phyloP scores from a whole-genome alignment of 1,284 basidiomycete species.

The Marasmius tenuissimus region DNA sequence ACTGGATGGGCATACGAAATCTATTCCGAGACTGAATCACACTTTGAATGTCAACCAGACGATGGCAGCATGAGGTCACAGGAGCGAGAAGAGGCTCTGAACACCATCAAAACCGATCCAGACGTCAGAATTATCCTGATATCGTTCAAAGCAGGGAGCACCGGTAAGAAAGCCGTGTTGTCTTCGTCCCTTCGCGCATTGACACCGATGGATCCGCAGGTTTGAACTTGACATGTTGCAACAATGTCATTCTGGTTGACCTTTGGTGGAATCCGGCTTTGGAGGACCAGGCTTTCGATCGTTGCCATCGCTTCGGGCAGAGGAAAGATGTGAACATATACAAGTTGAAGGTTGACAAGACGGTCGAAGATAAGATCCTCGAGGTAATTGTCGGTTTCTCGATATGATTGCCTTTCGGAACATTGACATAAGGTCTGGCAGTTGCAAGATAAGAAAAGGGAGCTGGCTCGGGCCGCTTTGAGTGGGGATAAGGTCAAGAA shows the following conservation, averaged over 20 bases:
- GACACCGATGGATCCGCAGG: slow-evolving; percentile 40
- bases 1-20: neutral
- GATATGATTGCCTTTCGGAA: neutral
- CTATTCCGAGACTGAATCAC: no score
- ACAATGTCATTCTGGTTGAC: slow-evolving; percentile 91
- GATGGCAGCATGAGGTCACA: slow-evolving; percentile 84
- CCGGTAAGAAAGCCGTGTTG: slow-evolving; percentile 45
- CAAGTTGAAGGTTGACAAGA: slow-evolving; percentile 88
- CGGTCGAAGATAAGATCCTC: slow-evolving; percentile 90
- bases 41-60: slow-evolving; percentile 44
- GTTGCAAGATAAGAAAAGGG: slow-evolving; percentile 88
- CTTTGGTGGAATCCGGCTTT: slow-evolving; percentile 96
- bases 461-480: slow-evolving; percentile 81
- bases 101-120: slow-evolving; percentile 67
- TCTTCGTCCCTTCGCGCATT: no score
- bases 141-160: slow-evolving; percentile 95
- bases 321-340: slow-evolving; percentile 86
- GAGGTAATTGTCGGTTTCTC: slow-evolving; percentile 36
- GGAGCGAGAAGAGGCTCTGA: slow-evolving; percentile 74
- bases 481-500: slow-evolving; percentile 88
- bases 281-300: slow-evolving; percentile 94
- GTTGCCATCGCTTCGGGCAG: slow-evolving; percentile 90
- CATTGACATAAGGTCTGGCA: slow-evolving; percentile 20
- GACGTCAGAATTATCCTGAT: slow-evolving; percentile 81
- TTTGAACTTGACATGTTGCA: slow-evolving; percentile 92